Conservation (phyloP, 805 yeast species). For the Wickerhamomyces kurtzmanii region DNA sequence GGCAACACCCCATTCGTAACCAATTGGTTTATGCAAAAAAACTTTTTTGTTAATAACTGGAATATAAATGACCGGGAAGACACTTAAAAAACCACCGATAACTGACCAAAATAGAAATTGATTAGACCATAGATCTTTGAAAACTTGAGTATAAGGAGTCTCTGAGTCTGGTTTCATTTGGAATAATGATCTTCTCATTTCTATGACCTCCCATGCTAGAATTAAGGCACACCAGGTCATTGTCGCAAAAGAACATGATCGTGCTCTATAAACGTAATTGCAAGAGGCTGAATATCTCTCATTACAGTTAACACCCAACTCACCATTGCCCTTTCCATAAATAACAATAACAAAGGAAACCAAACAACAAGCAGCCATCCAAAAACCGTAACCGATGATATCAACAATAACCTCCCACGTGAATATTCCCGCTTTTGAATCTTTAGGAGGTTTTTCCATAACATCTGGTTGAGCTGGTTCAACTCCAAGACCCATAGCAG, state of each 20-base stretch:
- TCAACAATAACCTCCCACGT: slow-evolving; percentile 60
- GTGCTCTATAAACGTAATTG: slow-evolving; percentile 56
- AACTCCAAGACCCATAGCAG: slow-evolving; percentile 75
- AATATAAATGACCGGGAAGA: slow-evolving; percentile 77
- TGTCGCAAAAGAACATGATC: slow-evolving; percentile 69
- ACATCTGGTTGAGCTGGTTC: slow-evolving; percentile 57
- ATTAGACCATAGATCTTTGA: slow-evolving; percentile 61
- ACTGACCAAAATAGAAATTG: slow-evolving; percentile 79
- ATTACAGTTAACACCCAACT: slow-evolving; percentile 61
- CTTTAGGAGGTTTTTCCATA: slow-evolving; percentile 57
- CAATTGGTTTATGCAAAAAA: slow-evolving; percentile 61
- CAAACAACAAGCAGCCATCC: slow-evolving; percentile 66
- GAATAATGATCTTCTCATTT: slow-evolving; percentile 61
- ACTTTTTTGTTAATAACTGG: slow-evolving; percentile 80
- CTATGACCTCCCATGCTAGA: slow-evolving; percentile 80
- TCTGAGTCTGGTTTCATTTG: slow-evolving; percentile 58
- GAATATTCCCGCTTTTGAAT: slow-evolving; percentile 43
- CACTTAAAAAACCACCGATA: slow-evolving; percentile 54
- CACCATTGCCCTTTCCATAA: slow-evolving; percentile 58
- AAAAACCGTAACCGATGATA: slow-evolving; percentile 62
- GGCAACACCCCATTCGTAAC: slow-evolving; percentile 76
- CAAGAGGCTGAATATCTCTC: slow-evolving; percentile 36
- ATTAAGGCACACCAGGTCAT: slow-evolving; percentile 84
- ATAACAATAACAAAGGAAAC: slow-evolving; percentile 53
- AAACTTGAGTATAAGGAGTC: slow-evolving; percentile 49